Evolutionary conservation across 768 basidiomycete species (phyloP), one percentile per base, ranked within the genome.

Genomic region (Trametopsis cervina): DNA sequence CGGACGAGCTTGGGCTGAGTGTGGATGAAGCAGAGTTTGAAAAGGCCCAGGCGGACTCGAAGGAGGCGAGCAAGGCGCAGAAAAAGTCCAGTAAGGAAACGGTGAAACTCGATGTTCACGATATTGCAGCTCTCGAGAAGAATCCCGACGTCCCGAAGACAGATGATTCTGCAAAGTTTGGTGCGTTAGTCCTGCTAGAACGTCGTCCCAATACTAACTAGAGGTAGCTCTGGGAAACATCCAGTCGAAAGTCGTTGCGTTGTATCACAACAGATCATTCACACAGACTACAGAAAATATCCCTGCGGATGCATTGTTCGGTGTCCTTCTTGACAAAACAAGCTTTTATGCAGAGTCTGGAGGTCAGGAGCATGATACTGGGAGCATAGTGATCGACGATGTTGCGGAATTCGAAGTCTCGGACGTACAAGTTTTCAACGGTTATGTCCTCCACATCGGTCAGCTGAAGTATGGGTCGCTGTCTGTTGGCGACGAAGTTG

Each of bases 331-430:
- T 42, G 89, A 98, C 69, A 77, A 77, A 39, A 97, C 96, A 3
- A 91, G 85, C 68, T 97, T 98, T 67, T 99, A 99, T 54, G 94
- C 96, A 5, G 96, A 99, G 68, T 77, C 91, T 29, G 96, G 96
- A 59, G 96, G 96, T 22, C 96, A 99, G 63, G 95, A 98, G 67
- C 82, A 89, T 58, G 96, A 99, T 63, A 97, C 90, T 0, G 96
- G 96, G 46, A 89, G 85, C 57, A 89, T 99, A 54, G 82, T 92
- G 22, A 86, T 97, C 45, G 95, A 96, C 53, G 94, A 85, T 36
- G 71, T 80, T 51, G 84, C 89, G 26, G 92, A 96, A 64, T 99
- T 98, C 63, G 83, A 89, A 61, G 96, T 99, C 42, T 79, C 78
- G 40, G 88, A 98, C 58, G 93, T 95, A 6, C 95, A 98, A 65